phyloP scores from a whole-genome alignment of 192 early-diverging fungal species.

The Funneliformis geosporum region DNA sequence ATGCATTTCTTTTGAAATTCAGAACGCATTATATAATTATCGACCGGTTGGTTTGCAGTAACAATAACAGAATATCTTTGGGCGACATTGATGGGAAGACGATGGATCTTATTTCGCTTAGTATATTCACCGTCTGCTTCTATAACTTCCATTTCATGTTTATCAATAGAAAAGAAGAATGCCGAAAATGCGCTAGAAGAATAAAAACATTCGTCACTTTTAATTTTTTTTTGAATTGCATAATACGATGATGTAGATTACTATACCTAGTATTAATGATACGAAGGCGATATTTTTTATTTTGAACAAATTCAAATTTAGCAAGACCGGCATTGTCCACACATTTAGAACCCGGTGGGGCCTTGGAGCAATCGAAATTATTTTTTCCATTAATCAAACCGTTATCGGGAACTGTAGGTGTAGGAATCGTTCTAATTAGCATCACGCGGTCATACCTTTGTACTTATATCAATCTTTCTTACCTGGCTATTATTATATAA shows the following conservation, averaged over 20 bases:
- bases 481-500: constrained; percentile 35
- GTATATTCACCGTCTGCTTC: constrained; percentile 66
- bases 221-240: constrained; percentile 34
- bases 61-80: constrained; percentile 57
- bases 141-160: constrained; percentile 71
- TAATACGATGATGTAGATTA: constrained; percentile 31
- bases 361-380: constrained; percentile 46
- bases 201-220: constrained; percentile 30
- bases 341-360: constrained; percentile 39
- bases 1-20: constrained; percentile 47
- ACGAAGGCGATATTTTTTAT: constrained; percentile 58
- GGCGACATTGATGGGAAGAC: constrained; percentile 49
- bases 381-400: constrained; percentile 55
- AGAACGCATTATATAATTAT: constrained; percentile 54
- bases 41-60: constrained; percentile 48
- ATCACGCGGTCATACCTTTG: constrained; percentile 30
- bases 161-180: constrained; percentile 71
- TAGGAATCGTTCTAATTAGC: constrained; percentile 33
- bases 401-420: constrained; percentile 47
- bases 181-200: constrained; percentile 54
- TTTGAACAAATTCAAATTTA: constrained; percentile 41
- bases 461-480: constrained; percentile 33
- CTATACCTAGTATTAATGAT: constrained; percentile 58
- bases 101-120: constrained; percentile 42
- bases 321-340: constrained; percentile 34